These are phyloP conservation scores for Arabidopsis suecica DNA, from an alignment of 345 rosid species.

Conservation along the genomic window DNA sequence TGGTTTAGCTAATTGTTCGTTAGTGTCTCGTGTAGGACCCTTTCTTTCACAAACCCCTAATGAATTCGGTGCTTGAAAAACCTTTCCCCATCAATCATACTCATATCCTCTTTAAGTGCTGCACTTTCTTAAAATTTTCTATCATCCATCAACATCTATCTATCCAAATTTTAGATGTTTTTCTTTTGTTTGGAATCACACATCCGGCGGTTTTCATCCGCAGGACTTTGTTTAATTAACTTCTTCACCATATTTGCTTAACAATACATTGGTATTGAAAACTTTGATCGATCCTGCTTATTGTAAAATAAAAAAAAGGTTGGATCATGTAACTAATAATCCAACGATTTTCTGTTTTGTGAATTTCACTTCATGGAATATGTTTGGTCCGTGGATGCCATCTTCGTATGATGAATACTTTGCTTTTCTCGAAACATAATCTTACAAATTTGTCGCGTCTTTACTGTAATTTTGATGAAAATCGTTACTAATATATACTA, in stretches of 20 bases:
- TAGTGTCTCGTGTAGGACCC: slow-evolving; percentile 47
- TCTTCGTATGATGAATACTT: too few species aligned
- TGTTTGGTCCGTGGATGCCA: neutral
- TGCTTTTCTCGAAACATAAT: neutral
- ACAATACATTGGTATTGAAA: neutral
- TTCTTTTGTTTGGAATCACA: slow-evolving; percentile 39
- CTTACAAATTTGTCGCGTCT: too few species aligned
- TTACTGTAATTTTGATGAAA: too few species aligned
- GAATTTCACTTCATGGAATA: neutral
- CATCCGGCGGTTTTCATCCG: slow-evolving; percentile 17
- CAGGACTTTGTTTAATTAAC: slow-evolving; percentile 17
- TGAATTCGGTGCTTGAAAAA: slow-evolving; percentile 38
- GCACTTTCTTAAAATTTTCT: slow-evolving; percentile 38
- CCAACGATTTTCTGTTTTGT: neutral
- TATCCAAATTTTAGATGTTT: slow-evolving; percentile 17
- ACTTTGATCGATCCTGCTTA: slow-evolving; percentile 4
- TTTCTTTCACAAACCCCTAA: slow-evolving; percentile 34
- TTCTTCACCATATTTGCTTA: slow-evolving; percentile 6
- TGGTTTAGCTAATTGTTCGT: slow-evolving; percentile 36
- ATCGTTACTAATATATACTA: too few species aligned
- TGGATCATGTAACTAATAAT: neutral
- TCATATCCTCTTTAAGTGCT: slow-evolving; percentile 40
- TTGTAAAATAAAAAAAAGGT: neutral
- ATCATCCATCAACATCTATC: slow-evolving; percentile 37
- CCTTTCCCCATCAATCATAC: slow-evolving; percentile 40